These are phyloP conservation scores for Verbascum thapsus DNA, from an alignment of 257 asterid species.

Conservation along the genomic window DNA sequence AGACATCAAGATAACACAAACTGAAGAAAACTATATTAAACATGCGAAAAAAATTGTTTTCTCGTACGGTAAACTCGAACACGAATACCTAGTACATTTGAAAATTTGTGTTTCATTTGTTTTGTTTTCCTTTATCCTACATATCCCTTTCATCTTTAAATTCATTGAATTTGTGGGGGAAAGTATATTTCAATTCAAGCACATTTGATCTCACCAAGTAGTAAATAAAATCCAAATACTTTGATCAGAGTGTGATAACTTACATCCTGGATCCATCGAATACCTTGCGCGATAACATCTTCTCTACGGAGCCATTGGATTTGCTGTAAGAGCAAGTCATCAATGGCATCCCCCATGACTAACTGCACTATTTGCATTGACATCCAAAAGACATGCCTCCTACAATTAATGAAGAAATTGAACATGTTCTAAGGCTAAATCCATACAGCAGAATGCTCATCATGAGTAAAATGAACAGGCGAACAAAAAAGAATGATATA, in stretches of 20 bases:
- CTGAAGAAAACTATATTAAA: too few relatives aligned
- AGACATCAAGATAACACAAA: neutral
- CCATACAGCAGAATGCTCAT: slow-evolving; percentile 2
- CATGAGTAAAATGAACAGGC: neutral
- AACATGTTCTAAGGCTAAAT: slow-evolving; percentile 8
- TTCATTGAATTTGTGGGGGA: neutral
- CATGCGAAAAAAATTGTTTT: too few relatives aligned
- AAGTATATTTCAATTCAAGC: neutral
- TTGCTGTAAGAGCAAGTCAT: slow-evolving; percentile 88
- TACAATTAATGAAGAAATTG: slow-evolving; percentile 34
- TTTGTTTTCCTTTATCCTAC: too few relatives aligned
- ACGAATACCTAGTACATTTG: too few relatives aligned
- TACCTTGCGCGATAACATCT: slow-evolving; percentile 69
- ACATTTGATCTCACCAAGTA: neutral
- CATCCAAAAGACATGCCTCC: slow-evolving; percentile 97
- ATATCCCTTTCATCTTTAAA: too few relatives aligned
- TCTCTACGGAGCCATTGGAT: slow-evolving; percentile 90
- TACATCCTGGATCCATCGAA: slow-evolving; percentile 78
- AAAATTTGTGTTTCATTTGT: too few relatives aligned
- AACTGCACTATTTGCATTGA: slow-evolving; percentile 90
- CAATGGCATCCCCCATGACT: slow-evolving; percentile 95
- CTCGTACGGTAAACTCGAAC: too few relatives aligned
- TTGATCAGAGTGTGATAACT: slow-evolving; percentile 40
- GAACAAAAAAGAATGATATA: slow-evolving; percentile 8
- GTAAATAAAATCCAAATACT: neutral